A percentile compares a stretch with the other conserved stretches of the same genome.
phyloP scores from a whole-genome alignment of 192 early-diverging fungal species.

The Mortierella alpina region DNA sequence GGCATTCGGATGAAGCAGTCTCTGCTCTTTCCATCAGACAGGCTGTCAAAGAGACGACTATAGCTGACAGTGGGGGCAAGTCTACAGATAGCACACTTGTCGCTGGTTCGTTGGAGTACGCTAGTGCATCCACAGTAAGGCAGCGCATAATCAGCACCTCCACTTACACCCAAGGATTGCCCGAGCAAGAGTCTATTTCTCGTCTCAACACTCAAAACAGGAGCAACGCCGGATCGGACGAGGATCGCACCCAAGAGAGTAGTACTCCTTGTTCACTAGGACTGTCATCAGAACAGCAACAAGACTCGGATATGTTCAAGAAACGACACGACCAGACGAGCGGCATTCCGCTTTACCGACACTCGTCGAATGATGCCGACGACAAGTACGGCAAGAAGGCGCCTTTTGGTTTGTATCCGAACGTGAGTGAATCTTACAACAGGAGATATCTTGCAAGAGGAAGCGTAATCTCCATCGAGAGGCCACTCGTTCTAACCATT shows the following conservation, averaged over 20 bases:
- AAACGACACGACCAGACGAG: slow-evolving; percentile 5
- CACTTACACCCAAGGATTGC: too few relatives aligned
- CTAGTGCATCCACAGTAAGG: too few relatives aligned
- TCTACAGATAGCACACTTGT: too few relatives aligned
- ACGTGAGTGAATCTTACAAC: not conserved
- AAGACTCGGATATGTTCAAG: slow-evolving; percentile 17
- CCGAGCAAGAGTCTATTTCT: too few relatives aligned
- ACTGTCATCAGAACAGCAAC: not conserved
- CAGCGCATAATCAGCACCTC: too few relatives aligned
- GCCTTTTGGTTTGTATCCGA: slow-evolving; percentile 2
- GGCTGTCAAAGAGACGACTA: too few relatives aligned
- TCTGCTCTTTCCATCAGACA: not conserved
- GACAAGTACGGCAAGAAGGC: slow-evolving; percentile 40
- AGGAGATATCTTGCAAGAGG: too few relatives aligned
- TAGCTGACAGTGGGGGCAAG: too few relatives aligned
- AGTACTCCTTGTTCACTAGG: not conserved
- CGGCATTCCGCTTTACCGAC: slow-evolving; percentile 12
- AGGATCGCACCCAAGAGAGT: not conserved
- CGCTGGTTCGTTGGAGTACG: too few relatives aligned
- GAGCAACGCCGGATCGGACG: too few relatives aligned
- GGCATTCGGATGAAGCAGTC: not conserved
- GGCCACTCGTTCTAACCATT: not conserved
- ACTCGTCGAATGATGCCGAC: slow-evolving; percentile 7
- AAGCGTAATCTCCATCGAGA: not conserved
- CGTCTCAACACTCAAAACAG: too few relatives aligned